A percentile compares a stretch with the other conserved stretches of the same genome.
phyloP scores from a whole-genome alignment of 371 early-diverging fungal genomes.

The Phascolomyces articulosus region DNA sequence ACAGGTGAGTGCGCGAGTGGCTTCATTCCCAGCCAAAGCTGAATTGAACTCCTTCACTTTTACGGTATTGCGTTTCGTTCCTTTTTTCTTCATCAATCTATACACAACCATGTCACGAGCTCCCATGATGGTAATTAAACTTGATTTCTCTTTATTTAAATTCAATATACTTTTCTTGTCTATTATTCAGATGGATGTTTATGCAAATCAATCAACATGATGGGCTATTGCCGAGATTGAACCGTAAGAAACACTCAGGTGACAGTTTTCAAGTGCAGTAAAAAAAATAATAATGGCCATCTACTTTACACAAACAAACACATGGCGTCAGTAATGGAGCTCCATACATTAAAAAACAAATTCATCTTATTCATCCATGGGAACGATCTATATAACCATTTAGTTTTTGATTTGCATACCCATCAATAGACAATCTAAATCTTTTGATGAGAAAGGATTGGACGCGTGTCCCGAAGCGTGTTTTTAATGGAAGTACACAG shows the following conservation, averaged over 20 bases:
- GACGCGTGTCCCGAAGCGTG: not conserved
- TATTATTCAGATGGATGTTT: too few species aligned
- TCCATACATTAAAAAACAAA: not conserved
- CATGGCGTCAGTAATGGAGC: not conserved
- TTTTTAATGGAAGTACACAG: not conserved
- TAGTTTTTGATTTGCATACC: not conserved
- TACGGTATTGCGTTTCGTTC: too few species aligned
- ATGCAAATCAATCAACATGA: not conserved
- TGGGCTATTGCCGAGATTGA: not conserved
- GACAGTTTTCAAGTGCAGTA: not conserved
- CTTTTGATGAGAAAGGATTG: not conserved
- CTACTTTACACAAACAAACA: not conserved
- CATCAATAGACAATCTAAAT: too few species aligned
- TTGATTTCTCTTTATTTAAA: too few species aligned
- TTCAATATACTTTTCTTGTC: too few species aligned
- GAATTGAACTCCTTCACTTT: too few species aligned
- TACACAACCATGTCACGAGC: too few species aligned
- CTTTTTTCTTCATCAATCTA: too few species aligned
- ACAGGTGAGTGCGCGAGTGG: too few species aligned
- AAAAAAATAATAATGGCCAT: not conserved
- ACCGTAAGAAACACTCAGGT: not conserved
- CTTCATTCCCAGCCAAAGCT: too few species aligned
- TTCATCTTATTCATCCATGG: not conserved
- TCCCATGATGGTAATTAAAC: too few species aligned
- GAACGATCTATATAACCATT: not conserved